These are phyloP conservation scores for Nephromyces sp. DNA, from an alignment of 169 alveolate genomes.

Conservation along the genomic window DNA sequence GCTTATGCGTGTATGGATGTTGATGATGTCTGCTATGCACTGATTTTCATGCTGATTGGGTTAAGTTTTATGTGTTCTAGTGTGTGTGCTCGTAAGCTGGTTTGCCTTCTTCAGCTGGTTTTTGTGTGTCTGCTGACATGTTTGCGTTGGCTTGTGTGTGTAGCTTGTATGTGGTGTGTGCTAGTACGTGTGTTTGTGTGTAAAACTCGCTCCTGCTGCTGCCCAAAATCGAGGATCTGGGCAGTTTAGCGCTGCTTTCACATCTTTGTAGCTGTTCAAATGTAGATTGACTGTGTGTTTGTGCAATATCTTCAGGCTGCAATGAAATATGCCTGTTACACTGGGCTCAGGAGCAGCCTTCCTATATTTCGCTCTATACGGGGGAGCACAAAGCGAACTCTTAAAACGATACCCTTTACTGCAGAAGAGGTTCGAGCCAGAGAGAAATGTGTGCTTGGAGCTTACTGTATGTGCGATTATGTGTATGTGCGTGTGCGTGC, in stretches of 20 bases:
- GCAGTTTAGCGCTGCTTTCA: neutral
- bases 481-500: neutral
- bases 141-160: neutral
- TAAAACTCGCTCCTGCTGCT: neutral
- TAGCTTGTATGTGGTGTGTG: neutral
- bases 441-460: neutral
- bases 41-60: no score
- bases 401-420: conserved; percentile 15
- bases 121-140: no score
- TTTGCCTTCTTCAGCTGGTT: no score
- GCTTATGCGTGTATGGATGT: no score
- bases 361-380: conserved; percentile 44
- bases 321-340: conserved; percentile 42
- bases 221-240: no score
- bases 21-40: no score
- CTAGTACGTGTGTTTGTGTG: neutral
- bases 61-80: no score
- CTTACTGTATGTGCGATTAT: neutral
- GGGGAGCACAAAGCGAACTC: conserved; percentile 45
- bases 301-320: conserved; percentile 32
- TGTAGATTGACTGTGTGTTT: neutral
- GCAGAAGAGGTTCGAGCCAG: conserved; percentile 20
- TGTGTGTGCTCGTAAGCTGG: no score
- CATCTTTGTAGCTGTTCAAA: neutral
- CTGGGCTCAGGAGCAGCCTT: conserved; percentile 34